Conservation (phyloP, 768 basidiomycete genomes). For the Daedaleopsis nitida region DNA sequence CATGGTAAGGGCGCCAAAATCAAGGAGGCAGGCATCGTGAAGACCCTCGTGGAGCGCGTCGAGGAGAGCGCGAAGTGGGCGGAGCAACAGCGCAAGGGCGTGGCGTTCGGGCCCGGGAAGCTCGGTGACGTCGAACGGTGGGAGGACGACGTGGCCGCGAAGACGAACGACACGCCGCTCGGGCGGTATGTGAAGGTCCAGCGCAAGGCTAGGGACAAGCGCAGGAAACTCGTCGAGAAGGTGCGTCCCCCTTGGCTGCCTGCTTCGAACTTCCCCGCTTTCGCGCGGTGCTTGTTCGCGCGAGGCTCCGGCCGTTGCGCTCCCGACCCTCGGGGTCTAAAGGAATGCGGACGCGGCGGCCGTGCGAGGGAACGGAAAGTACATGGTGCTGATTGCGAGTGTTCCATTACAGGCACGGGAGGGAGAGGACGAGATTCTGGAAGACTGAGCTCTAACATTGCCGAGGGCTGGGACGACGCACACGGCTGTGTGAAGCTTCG, state of each 20-base stretch:
- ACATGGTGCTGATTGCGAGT: neutral
- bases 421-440: constrained; percentile 71
- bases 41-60: constrained; percentile 81
- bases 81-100: constrained; percentile 64
- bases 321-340: neutral
- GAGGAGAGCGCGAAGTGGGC: constrained; percentile 86
- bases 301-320: neutral
- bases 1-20: constrained; percentile 22
- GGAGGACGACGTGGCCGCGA: constrained; percentile 62
- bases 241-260: constrained; percentile 35
- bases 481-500: neutral
- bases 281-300: neutral
- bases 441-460: constrained; percentile 33
- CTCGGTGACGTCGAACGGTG: constrained; percentile 70
- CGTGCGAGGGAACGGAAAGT: neutral
- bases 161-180: constrained; percentile 72
- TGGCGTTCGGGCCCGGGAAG: constrained; percentile 76
- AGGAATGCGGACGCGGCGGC: neutral
- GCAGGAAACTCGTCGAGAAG: constrained; percentile 73
- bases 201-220: constrained; percentile 78
- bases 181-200: constrained; percentile 81
- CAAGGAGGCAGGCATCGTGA: constrained; percentile 68
- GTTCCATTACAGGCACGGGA: constrained; percentile 55
- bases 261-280: neutral
- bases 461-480: neutral